Percentiles rank a stretch among this genome's conserved stretches.
These are phyloP conservation scores for Cornus suecica DNA, from an alignment of 148 eudicot genomes.

Conservation along the genomic window DNA sequence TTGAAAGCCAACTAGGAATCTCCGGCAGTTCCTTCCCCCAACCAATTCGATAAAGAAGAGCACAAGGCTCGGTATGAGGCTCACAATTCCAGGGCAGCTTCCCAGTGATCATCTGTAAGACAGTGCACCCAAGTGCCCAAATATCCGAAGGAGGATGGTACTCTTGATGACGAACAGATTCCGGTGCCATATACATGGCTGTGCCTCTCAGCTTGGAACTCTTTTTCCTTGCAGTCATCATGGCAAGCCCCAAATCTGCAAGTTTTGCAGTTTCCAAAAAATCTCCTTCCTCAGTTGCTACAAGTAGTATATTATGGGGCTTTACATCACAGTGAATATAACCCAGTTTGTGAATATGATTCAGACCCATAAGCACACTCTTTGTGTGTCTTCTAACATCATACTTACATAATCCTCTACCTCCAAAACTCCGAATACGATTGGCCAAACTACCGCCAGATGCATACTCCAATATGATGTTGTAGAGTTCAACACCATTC, in stretches of 20 bases:
- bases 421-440: too few species aligned
- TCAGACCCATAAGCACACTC: background rate
- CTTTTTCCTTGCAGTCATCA: background rate
- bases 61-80: background rate
- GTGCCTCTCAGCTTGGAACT: background rate
- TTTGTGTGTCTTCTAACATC: conserved; percentile 4
- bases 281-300: background rate
- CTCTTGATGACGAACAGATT: background rate
- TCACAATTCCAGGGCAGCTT: background rate
- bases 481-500: conserved; percentile 11
- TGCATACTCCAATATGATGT: conserved; percentile 16
- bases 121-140: conserved; percentile 23
- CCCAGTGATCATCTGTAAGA: conserved; percentile 14
- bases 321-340: conserved; percentile 25
- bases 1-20: background rate
- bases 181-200: conserved; percentile 10
- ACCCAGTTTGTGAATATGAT: conserved; percentile 14
- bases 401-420: conserved; percentile 5
- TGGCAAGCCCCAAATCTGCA: conserved; percentile 15
- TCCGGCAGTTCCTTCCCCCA: background rate
- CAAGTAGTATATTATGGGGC: conserved; percentile 21
- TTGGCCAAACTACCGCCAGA: too few species aligned
- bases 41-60: background rate
- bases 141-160: conserved; percentile 15
- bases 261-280: conserved; percentile 6